Conservation (phyloP, 495 filamentous ascomycete genomes). For the Sordaria brevicollis region DNA sequence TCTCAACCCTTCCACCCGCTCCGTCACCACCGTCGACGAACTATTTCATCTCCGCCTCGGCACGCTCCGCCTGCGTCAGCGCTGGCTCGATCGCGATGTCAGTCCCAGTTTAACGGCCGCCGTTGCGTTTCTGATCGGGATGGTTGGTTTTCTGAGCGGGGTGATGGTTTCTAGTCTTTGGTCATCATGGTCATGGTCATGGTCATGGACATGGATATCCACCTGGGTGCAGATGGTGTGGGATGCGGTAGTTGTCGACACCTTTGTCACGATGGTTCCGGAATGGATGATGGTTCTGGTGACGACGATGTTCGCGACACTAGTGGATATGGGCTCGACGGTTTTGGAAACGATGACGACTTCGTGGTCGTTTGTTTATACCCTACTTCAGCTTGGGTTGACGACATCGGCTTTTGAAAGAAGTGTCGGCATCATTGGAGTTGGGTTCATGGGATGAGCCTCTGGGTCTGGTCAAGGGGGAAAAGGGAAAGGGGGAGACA, state of each 20-base stretch:
- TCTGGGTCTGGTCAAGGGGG: neutral
- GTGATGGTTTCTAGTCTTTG: neutral
- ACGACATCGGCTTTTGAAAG: neutral
- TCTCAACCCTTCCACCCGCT: neutral
- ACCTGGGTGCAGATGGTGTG: neutral
- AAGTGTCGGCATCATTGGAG: neutral
- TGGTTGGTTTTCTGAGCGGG: conserved; percentile 8
- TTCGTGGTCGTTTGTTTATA: neutral
- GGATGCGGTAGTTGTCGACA: neutral
- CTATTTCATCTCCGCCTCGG: conserved; percentile 20
- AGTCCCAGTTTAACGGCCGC: conserved; percentile 10
- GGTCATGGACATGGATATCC: neutral
- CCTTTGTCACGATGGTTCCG: neutral
- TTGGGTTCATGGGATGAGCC: neutral
- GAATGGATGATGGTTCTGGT: neutral
- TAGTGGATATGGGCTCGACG: neutral
- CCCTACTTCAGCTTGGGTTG: neutral
- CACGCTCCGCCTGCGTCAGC: conserved; percentile 9
- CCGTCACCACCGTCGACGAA: conserved; percentile 7
- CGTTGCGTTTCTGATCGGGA: neutral
- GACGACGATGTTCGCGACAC: neutral
- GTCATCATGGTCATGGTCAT: neutral
- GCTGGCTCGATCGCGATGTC: conserved; percentile 16
- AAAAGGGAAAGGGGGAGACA: neutral
- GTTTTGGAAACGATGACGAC: neutral